phyloP scores from a whole-genome alignment of 164 flowering plant species.

The Annona cherimola region DNA sequence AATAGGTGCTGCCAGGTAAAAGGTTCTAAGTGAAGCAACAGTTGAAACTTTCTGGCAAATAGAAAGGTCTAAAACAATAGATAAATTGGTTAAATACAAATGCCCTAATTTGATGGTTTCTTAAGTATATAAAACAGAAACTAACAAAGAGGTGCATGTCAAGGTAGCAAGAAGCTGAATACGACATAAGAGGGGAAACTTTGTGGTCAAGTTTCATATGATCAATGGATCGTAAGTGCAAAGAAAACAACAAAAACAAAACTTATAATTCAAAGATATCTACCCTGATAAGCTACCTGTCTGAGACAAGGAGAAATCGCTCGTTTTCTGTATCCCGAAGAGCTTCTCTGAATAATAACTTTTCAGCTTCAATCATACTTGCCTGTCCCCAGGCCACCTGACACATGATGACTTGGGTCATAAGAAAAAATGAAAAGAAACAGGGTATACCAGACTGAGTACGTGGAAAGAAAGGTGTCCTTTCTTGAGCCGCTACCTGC shows the following conservation, averaged over 20 bases:
- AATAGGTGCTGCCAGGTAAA: neutral
- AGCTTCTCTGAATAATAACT: conserved; percentile 62
- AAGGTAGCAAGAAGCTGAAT: neutral
- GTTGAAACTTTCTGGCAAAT: neutral
- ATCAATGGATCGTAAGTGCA: neutral
- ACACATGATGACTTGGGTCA: neutral
- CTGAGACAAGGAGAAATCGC: conserved; percentile 89
- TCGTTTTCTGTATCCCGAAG: conserved; percentile 83
- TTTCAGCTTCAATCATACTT: conserved; percentile 88
- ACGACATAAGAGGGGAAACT: neutral
- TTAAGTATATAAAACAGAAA: neutral
- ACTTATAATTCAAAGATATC: neutral
- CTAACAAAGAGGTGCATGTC: neutral
- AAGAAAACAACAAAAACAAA: neutral
- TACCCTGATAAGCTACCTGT: conserved; percentile 45
- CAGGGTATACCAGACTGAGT: neutral
- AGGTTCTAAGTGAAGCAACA: neutral
- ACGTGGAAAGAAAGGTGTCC: neutral
- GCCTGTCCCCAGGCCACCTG: conserved; percentile 93
- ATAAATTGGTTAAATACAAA: neutral
- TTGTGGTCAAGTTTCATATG: neutral
- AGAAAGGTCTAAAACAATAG: neutral
- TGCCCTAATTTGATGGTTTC: neutral
- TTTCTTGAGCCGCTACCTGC: too few relatives aligned
- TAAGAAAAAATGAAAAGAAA: neutral